A percentile compares a stretch with the other conserved stretches of the same genome.
These are phyloP conservation scores for Pseudocercospora fuligena DNA, from an alignment of 2,329 filamentous ascomycete genomes.

Conservation along the genomic window DNA sequence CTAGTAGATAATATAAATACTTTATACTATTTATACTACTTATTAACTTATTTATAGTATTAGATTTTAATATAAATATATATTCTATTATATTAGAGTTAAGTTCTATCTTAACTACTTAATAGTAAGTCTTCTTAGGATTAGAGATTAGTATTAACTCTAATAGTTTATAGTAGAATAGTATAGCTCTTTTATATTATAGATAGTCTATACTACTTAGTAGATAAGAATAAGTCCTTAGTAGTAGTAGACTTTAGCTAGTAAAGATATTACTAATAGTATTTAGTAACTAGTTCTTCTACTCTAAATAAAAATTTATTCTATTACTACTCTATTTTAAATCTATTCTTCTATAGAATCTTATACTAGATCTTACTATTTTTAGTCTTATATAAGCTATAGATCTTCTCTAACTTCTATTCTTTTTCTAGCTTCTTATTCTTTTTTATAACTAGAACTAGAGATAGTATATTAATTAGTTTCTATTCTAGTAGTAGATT, in stretches of 20 bases:
- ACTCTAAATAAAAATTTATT: background rate
- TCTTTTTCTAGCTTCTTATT: background rate
- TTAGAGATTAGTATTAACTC: background rate
- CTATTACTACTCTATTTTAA: background rate
- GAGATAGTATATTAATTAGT: background rate
- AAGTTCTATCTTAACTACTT: background rate
- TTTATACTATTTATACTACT: too few relatives aligned
- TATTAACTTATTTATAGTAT: too few relatives aligned
- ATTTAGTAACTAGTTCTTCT: background rate
- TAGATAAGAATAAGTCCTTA: background rate
- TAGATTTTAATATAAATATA: too few relatives aligned
- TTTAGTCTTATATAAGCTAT: background rate
- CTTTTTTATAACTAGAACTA: background rate
- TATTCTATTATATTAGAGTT: too few relatives aligned
- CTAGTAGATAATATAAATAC: too few relatives aligned
- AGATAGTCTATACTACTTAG: background rate
- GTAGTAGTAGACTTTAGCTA: background rate
- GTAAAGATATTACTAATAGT: background rate
- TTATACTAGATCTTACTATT: background rate
- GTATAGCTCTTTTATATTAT: background rate
- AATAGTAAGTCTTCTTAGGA: too few relatives aligned
- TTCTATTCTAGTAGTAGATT: background rate
- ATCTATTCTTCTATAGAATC: too few relatives aligned
- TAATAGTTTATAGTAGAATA: background rate
- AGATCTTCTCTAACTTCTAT: background rate